Percentiles rank a stretch among this genome's conserved stretches.
Conservation (phyloP, 352 stramenopile genomes). For the Pythium plurisporium region DNA sequence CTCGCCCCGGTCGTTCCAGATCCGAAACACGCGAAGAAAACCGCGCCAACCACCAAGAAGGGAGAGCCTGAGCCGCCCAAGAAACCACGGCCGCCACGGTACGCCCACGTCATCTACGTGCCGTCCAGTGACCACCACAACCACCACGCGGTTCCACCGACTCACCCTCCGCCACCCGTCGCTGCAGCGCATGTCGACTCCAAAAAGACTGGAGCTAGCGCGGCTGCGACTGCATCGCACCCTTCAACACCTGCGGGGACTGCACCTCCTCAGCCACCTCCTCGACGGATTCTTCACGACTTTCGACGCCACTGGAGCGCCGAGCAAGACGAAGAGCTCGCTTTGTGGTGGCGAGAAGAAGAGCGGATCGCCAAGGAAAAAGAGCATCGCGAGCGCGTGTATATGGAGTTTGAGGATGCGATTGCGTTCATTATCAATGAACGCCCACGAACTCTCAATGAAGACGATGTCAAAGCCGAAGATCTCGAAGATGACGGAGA, state of each 20-base stretch:
- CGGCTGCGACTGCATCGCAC: conserved; percentile 1
- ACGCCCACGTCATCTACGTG: conserved; percentile 39
- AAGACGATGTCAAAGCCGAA: conserved; percentile 56
- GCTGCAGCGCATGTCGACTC: background rate
- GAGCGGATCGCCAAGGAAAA: conserved; percentile 42
- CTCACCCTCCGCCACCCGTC: background rate
- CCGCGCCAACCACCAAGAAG: conserved; percentile 35
- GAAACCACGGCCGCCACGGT: conserved; percentile 29
- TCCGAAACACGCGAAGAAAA: conserved; percentile 30
- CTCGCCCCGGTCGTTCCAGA: conserved; percentile 24
- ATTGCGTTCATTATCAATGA: conserved; percentile 74
- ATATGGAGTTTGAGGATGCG: conserved; percentile 72
- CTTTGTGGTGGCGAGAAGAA: conserved; percentile 52
- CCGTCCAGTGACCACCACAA: background rate
- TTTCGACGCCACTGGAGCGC: conserved; percentile 68
- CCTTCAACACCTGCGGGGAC: background rate
- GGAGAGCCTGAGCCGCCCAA: conserved; percentile 39
- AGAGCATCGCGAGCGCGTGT: conserved; percentile 42
- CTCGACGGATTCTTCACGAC: conserved; percentile 38
- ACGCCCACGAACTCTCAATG: conserved; percentile 42
- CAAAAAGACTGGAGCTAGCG: conserved; percentile 9
- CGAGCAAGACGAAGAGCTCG: conserved; percentile 44
- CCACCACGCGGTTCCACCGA: background rate
- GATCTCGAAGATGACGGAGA: conserved; percentile 70
- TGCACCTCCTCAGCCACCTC: conserved; percentile 4